Evolutionary conservation across 768 basidiomycete species (phyloP), one percentile per base, ranked within the genome.

Genomic region (Lactifluus hygrophoroides): DNA sequence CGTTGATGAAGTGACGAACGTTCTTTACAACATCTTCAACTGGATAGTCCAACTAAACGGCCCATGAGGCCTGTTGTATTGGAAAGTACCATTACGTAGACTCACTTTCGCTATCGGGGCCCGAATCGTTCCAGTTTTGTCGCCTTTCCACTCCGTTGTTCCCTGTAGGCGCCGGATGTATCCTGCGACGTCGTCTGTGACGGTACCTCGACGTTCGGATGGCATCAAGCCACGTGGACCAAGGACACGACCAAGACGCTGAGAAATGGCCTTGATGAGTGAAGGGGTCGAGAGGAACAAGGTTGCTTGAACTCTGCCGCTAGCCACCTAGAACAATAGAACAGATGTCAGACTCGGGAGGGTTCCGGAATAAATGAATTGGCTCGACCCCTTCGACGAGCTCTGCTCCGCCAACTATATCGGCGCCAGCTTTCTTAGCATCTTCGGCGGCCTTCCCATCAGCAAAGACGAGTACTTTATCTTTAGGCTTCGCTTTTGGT

Each of bases 201-300:
- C 95, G 1, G 94, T 94, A 5, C 96, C 96, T 57, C 94, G 80
- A 70, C 94, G 85, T 61, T 88, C 90, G 7, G 90, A 88, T 11
- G 96, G 96, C 94, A 99, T 96, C 45, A 98, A 74, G 56, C 95
- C 95, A 52, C 90, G 83, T 42, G 93, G 94, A 65, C 95, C 72
- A 72, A 89, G 75, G 71, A 87, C 73, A 74, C 90, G 74, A 70
- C 83, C 94, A 2, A 98, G 78, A 66, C 81, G 85, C 5, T 88
- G 83, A 13, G 87, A 85, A 61, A 98, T 90, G 32, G 83, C 72
- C 45, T 83, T 80, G 54, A 93, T 81, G 66, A 95, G 82, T 14
- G 82, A 78, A 3, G 90, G 83, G 0, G 90, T 90, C 53, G 87
- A 89, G 27, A 98, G 78, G 65, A 94, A 87, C 45, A 89, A 85